phyloP scores from a whole-genome alignment of 2,329 filamentous ascomycete genomes.

The Ramularia endophylla region DNA sequence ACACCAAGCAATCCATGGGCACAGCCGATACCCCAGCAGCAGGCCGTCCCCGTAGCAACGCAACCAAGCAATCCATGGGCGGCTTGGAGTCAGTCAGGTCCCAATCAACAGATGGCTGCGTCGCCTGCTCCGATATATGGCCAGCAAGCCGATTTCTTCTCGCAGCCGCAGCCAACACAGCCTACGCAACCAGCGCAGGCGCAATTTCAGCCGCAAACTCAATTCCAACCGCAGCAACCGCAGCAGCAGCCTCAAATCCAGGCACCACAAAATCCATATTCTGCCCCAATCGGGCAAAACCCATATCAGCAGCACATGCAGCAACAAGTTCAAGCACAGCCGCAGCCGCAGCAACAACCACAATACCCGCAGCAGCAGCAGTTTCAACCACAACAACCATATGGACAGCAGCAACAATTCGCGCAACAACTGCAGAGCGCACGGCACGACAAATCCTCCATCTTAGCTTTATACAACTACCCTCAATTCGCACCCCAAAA shows the following conservation, averaged over 20 bases:
- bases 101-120: constrained; percentile 19
- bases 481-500: constrained; percentile 47
- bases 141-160: constrained; percentile 26
- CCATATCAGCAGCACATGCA: constrained; percentile 19
- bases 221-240: constrained; percentile 14
- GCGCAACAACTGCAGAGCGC: constrained; percentile 33
- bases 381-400: constrained; percentile 31
- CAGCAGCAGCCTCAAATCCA: constrained; percentile 14
- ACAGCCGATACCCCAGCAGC: constrained; percentile 8
- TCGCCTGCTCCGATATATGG: constrained; percentile 24
- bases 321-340: constrained; percentile 12
- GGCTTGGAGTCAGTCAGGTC: constrained; percentile 23
- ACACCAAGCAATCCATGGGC: constrained; percentile 38
- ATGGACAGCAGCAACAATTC: constrained; percentile 26
- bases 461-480: constrained; percentile 68
- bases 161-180: constrained; percentile 18
- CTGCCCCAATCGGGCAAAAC: constrained; percentile 9
- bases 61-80: constrained; percentile 17
- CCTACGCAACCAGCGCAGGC: constrained; percentile 27
- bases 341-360: constrained; percentile 34
- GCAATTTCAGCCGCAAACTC: constrained; percentile 12
- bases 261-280: constrained; percentile 3
- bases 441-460: constrained; percentile 64
- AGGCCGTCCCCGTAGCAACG: constrained; percentile 1
- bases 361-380: constrained; percentile 24